Base-by-base conservation (phyloP, 2,329 filamentous ascomycete species). In the Sclerotinia spermophila region DNA sequence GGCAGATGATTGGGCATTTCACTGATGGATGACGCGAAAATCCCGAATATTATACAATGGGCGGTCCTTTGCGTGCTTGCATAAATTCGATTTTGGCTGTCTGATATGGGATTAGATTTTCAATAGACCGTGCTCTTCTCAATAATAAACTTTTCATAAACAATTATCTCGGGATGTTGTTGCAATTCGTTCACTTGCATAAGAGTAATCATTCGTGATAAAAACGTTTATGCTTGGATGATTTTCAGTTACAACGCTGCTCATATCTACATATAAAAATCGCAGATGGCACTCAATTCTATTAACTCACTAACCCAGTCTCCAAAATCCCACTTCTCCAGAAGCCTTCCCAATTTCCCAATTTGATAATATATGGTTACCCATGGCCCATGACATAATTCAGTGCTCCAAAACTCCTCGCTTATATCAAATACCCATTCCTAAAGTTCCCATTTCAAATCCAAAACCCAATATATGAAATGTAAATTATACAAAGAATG, bases 41-140 rank as follows among this genome's bases (percentile, higher is more conserved):
- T 53, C 15, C 62, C 45, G 45, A 66, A 53, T 53, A 40, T 53
- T 40, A 27, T 53, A 40, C 45, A 53, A 21, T 40, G 45, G 62
- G 45, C 62, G 45, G 15, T 7, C 55, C 55, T 55, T 8, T 64
- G 62, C 45, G 45, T 53, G 35, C 62, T 7, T 24, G 35, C 62
- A 53, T 66, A 10, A 30, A 53, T 66, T 53, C 62, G 45, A 66
- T 53, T 30, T 66, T 66, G n/a, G 45, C n/a, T 53, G 62, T 53
- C 62, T 66, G 45, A 53, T 53, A 42, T 53, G 45, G 35, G 35
- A 35, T 53, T 66, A 66, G 62, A 66, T 55, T 66, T 66, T 66
- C 62, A 40, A 42, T 66, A 66, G 45, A 66, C 45, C 33, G 62
- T 35, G 35, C 35, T 38, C n/a, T 40, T 17, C 62, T 53, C 62